Conservation (phyloP, 2,329 filamentous ascomycete genomes). For the Chlorencoelia australis region DNA sequence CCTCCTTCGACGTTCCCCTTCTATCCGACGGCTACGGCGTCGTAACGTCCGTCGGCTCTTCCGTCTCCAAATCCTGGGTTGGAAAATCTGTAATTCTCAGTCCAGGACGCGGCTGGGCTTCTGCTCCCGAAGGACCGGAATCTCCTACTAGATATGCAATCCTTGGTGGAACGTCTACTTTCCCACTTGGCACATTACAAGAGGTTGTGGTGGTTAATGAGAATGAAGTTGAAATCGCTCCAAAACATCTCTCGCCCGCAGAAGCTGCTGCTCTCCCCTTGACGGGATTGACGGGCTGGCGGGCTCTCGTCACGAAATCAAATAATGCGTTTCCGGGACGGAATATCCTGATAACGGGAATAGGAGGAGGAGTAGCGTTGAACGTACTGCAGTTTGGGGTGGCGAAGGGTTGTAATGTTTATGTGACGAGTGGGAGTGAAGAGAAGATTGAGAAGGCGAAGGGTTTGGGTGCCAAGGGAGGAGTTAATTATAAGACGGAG, state of each 20-base stretch:
- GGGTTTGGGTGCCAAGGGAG: conserved; percentile 65
- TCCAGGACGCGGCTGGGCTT: conserved; percentile 69
- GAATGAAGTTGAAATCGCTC: conserved; percentile 65
- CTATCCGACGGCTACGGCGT: conserved; percentile 74
- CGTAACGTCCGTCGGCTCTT: conserved; percentile 54
- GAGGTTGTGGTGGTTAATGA: conserved; percentile 63
- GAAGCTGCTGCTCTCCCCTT: conserved; percentile 81
- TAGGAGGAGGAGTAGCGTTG: conserved; percentile 85
- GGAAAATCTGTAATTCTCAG: conserved; percentile 69
- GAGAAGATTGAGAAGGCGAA: conserved; percentile 64
- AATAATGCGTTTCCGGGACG: conserved; percentile 50
- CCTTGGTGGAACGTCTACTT: conserved; percentile 56
- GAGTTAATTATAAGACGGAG: conserved; percentile 70
- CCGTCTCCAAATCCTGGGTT: conserved; percentile 38
- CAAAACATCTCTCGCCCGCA: conserved; percentile 56
- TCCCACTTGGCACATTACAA: conserved; percentile 59
- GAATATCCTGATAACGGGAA: conserved; percentile 80
- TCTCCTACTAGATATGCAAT: conserved; percentile 49
- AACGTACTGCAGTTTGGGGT: conserved; percentile 72
- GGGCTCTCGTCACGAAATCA: conserved; percentile 74
- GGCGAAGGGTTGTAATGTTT: conserved; percentile 43
- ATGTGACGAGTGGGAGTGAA: conserved; percentile 42
- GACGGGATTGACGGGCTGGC: conserved; percentile 70
- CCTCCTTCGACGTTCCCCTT: conserved; percentile 68
- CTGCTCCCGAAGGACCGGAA: conserved; percentile 65